Base-by-base conservation (phyloP, 768 basidiomycete species). In the Russula olivacea region DNA sequence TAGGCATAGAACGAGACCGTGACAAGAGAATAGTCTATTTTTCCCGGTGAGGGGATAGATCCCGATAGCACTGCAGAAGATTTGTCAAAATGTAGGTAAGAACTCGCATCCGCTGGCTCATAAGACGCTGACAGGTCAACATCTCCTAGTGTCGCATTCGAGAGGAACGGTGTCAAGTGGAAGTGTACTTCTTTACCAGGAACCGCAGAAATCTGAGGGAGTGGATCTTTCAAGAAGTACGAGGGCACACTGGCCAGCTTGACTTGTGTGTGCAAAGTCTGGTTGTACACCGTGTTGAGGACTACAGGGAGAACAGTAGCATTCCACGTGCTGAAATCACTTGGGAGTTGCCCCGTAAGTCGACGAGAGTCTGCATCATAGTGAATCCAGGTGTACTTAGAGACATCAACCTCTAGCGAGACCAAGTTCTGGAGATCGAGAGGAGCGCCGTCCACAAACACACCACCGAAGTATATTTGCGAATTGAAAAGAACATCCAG, bases 181-280 rank as follows among this genome's bases (percentile, higher is more conserved):
- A 89, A 86, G 8, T 76, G 68, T 49, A 91, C 74, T 3, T 71
- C 48, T 54, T 80, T 72, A 10, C 83, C 83, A 15, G 81, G 82
- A 28, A 78, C 75, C 43, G 78, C 80, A 53, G 81, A 74, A 54
- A 88, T 74, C 23, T 84, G 77, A 19, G 88, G 83, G 49, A 92
- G 74, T 36, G 76, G 74, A 23, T 83, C 76, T 23, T 76, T 65
- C 12, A 80, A 76, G 76, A 97, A 96, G 72, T 83, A 89, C 4
- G 91, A 88, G 4, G 87, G 80, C 10, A 87, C 83, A 23, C 91
- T 72, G 30, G 81, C 81, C 65, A 98, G 69, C 2, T 82, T 77
- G 38, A 95, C 76, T 65, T 79, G 84, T 21, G 87, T 84, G 21
- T 78, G 73, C 62, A 91, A 68, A 0, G 82, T 80, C 72, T 93